These are phyloP conservation scores for Aureobasidium namibiae DNA, from an alignment of 2,329 filamentous ascomycete species.

Conservation along the genomic window DNA sequence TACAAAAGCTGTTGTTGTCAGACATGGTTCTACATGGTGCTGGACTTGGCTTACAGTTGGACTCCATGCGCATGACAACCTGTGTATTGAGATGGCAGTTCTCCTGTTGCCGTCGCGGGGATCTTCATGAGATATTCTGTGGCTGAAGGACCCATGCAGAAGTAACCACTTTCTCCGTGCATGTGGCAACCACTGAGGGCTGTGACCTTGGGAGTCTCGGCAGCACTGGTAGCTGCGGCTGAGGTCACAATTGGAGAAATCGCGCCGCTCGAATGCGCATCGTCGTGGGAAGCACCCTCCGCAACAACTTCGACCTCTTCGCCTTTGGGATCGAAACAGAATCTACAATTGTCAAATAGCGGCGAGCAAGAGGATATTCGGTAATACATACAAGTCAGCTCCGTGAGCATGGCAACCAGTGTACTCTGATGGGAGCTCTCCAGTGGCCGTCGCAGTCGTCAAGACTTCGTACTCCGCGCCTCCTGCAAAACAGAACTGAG, in stretches of 20 bases:
- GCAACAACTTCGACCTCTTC: constrained; percentile 50
- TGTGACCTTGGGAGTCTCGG: constrained; percentile 22
- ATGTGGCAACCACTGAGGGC: constrained; percentile 46
- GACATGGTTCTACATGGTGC: neutral
- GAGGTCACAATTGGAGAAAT: neutral
- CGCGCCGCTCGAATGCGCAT: constrained; percentile 15
- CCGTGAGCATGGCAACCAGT: constrained; percentile 59
- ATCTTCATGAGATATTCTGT: constrained; percentile 39
- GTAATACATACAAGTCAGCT: constrained; percentile 42
- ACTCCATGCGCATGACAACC: constrained; percentile 55
- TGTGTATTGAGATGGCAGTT: constrained; percentile 53
- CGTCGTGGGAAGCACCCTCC: constrained; percentile 25
- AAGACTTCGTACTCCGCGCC: constrained; percentile 36
- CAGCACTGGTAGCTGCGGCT: neutral
- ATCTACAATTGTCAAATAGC: constrained; percentile 34
- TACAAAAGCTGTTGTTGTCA: constrained; percentile 46
- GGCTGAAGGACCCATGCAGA: constrained; percentile 34
- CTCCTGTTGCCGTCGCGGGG: constrained; percentile 46
- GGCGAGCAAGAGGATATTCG: no score
- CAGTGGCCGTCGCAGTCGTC: constrained; percentile 47
- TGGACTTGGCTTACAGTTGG: constrained; percentile 41
- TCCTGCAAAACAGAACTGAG: constrained; percentile 39
- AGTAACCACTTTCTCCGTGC: constrained; percentile 40
- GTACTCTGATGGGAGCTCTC: constrained; percentile 52
- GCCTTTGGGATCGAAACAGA: constrained; percentile 52